These are phyloP conservation scores for Aspergillus cristatus DNA, from an alignment of 495 filamentous ascomycete species.

Conservation along the genomic window DNA sequence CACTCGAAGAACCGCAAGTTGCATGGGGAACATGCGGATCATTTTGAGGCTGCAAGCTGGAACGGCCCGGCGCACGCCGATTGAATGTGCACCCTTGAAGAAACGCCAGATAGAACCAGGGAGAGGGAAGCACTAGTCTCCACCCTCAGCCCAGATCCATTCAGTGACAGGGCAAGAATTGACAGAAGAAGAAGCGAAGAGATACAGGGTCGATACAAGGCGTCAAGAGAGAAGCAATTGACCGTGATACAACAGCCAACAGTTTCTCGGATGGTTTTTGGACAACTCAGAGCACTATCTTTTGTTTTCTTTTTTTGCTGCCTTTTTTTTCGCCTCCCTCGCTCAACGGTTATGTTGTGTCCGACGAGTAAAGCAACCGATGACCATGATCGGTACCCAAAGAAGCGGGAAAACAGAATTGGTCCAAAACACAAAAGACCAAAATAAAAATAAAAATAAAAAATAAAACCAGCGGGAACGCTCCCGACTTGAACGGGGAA, in stretches of 20 bases:
- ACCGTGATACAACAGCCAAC: constrained; percentile 10
- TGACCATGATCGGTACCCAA: not conserved
- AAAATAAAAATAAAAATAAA: constrained; percentile 1
- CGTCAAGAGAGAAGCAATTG: too few relatives aligned
- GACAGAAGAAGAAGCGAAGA: not conserved
- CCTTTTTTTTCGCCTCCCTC: constrained; percentile 5
- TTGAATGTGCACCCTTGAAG: constrained; percentile 32
- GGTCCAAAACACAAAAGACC: not conserved
- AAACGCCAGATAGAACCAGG: constrained; percentile 27
- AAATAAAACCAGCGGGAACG: not conserved
- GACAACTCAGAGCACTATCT: constrained; percentile 28
- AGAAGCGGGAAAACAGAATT: too few relatives aligned
- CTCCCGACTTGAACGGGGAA: too few relatives aligned
- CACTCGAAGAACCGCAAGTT: constrained; percentile 25
- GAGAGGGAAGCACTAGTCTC: constrained; percentile 15
- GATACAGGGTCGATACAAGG: constrained; percentile 2
- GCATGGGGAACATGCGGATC: constrained; percentile 39
- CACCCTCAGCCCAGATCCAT: constrained; percentile 11
- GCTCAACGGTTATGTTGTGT: not conserved
- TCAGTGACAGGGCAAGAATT: constrained; percentile 11
- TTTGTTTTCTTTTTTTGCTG: constrained; percentile 10
- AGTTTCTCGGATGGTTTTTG: constrained; percentile 8
- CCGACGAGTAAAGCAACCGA: not conserved
- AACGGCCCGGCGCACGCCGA: constrained; percentile 43
- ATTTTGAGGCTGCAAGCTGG: constrained; percentile 45